Evolutionary conservation across 2,329 filamentous ascomycete species (phyloP), one percentile per base, ranked within the genome.

Genomic region (Juglanconis juglandina): DNA sequence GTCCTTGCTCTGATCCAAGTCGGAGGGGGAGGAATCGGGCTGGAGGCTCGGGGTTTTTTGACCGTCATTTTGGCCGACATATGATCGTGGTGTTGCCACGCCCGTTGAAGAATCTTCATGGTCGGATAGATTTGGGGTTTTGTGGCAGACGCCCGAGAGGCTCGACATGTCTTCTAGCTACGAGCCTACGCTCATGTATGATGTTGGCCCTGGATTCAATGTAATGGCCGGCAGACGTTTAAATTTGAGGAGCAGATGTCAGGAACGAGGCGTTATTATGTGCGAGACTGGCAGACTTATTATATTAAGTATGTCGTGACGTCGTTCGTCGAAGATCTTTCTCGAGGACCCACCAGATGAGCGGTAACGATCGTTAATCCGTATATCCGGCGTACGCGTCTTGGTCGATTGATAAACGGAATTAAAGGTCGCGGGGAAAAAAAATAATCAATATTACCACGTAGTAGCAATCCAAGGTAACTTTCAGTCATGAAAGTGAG

Each of bases 381-480:
- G 49, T 51, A 51, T 30, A 39, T 39, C 49, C 49, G 49, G 9
- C 4, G 14, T 9, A 6, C 8, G 9, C n/a, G n/a, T 5, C 17
- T 17, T 41, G 37, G 37, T 13, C 37, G 8, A 41, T 41, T 41
- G 37, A 41, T 41, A 41, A 41, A 17, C 17, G 17, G 17, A 17
- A 17, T 17, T 41, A 41, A 41, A 41, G 13, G 37, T 41, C 37
- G 37, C 17, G 17, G 17, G 17, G 17, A 17, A 17, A 17, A 17
- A 17, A 17, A 17, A 1, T 17, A n/a, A n/a, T 17, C 17, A 17
- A 17, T 17, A 17, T 17, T 17, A 17, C 17, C 17, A 17, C 2
- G 17, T 17, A 17, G 37, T 41, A 2, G 37, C 37, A 41, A 41
- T 14, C 71, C 67, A 11, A 17, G 17, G 17, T 17, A 17, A 17